These are phyloP conservation scores for Hygrophorus pudorinus DNA, from an alignment of 768 basidiomycete species.

Conservation along the genomic window DNA sequence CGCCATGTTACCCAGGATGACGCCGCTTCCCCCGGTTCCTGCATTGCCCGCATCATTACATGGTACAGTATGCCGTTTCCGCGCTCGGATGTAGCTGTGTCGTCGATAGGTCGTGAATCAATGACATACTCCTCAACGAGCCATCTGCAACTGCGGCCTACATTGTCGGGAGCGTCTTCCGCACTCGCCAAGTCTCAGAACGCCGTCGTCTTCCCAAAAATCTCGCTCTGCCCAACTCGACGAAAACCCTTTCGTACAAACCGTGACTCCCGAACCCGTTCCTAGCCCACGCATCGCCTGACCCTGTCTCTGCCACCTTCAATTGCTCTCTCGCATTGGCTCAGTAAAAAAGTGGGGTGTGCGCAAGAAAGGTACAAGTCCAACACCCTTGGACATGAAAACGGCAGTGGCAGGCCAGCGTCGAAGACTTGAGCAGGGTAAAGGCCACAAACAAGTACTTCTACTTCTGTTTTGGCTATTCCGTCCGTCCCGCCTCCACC, in stretches of 20 bases:
- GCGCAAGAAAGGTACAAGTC: conserved; percentile 24
- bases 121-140: conserved; percentile 30
- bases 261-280: conserved; percentile 3
- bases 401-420: conserved; percentile 1
- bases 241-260: conserved; percentile 35
- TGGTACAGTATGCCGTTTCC: conserved; percentile 29
- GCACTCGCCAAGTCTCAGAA: conserved; percentile 38
- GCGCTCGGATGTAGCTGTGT: conserved; percentile 43
- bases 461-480: conserved; percentile 23
- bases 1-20: conserved; percentile 32
- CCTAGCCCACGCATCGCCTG: conserved; percentile 4
- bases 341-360: conserved; percentile 35
- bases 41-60: conserved; percentile 9
- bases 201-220: conserved; percentile 66
- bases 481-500: too few relatives aligned
- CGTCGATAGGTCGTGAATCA: conserved; percentile 34
- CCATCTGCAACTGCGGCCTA: conserved; percentile 20
- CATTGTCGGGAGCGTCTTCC: conserved; percentile 18
- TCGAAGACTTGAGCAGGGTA: conserved; percentile 11
- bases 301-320: conserved; percentile 5
- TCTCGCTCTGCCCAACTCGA: conserved; percentile 44
- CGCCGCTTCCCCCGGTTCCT: conserved; percentile 18
- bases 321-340: conserved; percentile 30
- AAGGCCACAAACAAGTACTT: too few relatives aligned
- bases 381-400: conserved; percentile 18